Base-by-base conservation (phyloP, 2,329 filamentous ascomycete genomes). In the Blastomyces silverae region DNA sequence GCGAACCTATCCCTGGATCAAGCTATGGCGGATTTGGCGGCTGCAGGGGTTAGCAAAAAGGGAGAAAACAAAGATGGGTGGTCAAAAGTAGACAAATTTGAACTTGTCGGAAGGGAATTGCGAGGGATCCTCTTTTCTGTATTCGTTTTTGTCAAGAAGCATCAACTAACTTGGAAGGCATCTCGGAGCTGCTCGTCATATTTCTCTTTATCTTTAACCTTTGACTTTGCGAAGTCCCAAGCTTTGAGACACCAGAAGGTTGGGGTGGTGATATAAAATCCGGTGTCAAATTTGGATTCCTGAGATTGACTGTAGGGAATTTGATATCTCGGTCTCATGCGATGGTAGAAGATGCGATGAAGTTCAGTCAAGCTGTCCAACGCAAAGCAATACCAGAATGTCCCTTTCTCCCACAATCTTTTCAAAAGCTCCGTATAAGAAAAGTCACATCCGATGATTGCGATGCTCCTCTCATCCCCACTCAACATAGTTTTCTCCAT, bases 371-470 rank as follows among this genome's bases (percentile, higher is more conserved):
- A 64, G 46, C 66, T 66, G 20, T 57, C 61, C 48, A 67, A 48
- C 53, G 64, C 67, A 25, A 68, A 60, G 52, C 62, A 61, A 58
- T 67, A 68, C 66, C 66, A 67, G 61, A 67, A 67, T 17, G 64
- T 66, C 25, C 67, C 67, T 28, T 62, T 46, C 42, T 62, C 55
- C 66, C 66, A 67, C 31, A 57, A 48, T 57, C 62, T 63, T 44
- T 66, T 65, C 66, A 67, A 64, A 57, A 66, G 61, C 39, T 46
- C 50, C n/a, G 61, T n/a, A 57, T 46, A 63, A 20, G 55, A 37
- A 15, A 46, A 31, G 48, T 56, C 61, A 28, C n/a, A n/a, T 22
- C 37, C n/a, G 7, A 59, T 5, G 37, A 25, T 37, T 42, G 25
- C 17, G 2, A n/a, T 44, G 31, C n/a, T 46, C 15, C 25, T 44